Base-by-base conservation (phyloP, 108 stramenopile species). In the Nannochloropsis salina region DNA sequence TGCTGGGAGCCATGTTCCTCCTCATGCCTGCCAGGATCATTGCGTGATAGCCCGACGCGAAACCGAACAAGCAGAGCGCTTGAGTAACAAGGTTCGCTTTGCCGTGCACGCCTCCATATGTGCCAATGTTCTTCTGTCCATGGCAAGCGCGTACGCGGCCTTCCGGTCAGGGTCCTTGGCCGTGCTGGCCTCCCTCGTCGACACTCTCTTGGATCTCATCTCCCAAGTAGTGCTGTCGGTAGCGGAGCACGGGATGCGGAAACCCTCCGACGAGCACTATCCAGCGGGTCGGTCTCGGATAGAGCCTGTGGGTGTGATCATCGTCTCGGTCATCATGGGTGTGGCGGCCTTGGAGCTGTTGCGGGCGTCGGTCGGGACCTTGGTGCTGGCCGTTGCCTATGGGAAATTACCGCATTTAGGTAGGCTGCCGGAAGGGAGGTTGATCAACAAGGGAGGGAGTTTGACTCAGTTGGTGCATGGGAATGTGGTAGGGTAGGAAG, bases 321-420 rank as follows among this genome's bases (percentile, higher is more conserved):
- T 94, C 9, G 96, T 95, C 86, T 96, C 97, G 22, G 94, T 95
- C 9, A 82, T 97, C 9, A 97, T 97, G 97, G 95, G 95, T 11
- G 95, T 96, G 91, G 97, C 95, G 20, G 92, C 92, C 51, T 94
- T 96, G 82, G 95, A 95, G 84, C 93, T 97, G 9, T 85, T 97
- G 44, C 95, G 94, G 86, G 94, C 95, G 86, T 42, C 40, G 20
- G 41, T 20, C 6, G 79, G 42, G 5, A 90, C 90, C n/a, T 83
- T 92, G 21, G 74, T 88, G 42, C 83, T 92, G 9, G 89, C 92
- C 44, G 83, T 89, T 15, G 61, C 61, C 61, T 74, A 74, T 6
- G 61, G 61, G 8, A 74, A 74, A n/a, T n/a, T 74, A 6, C 61
- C 61, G 15, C 61, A 74, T 3, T 74, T 74, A n/a, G 61, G 61